Evolutionary conservation across 2,329 filamentous ascomycete species (phyloP), one percentile per base, ranked within the genome.

Genomic region (Dactylellina leptospora): DNA sequence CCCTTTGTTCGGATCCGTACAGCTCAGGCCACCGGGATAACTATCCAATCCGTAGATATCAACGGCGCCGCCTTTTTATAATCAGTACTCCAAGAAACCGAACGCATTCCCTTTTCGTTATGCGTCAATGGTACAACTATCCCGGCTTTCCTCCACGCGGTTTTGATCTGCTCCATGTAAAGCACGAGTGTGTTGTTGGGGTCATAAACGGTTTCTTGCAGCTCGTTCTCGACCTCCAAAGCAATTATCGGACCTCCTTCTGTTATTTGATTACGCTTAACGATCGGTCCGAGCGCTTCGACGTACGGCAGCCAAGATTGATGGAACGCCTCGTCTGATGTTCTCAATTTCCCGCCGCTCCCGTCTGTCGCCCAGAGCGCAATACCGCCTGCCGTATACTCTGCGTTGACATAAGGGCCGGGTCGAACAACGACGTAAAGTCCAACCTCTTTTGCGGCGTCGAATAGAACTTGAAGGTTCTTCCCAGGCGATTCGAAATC

Each of bases 31-130:
- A 10, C 33, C 33, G 2, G 33, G 33, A n/a, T 38, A 38, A 2
- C 3, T 4, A 38, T 38, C 33, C 33, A 38, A 11, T 84, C 82
- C 83, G 51, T 84, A 84, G 5, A 84, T 74, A 70, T 85, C 81
- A 20, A 85, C 83, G 2, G 83, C 80, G 3, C 84, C 84, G n/a
- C 84, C 84, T 86, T 79, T 38, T 84, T 74, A 75, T 85, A 86
- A 72, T 85, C 84, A 0, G 81, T 83, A 8, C 83, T 84, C 84
- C 84, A 86, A 16, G 82, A 84, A 69, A 81, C 75, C 1, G 78
- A 77, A 28, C 83, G 78, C 76, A 83, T 80, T 0, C 82, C 83
- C 66, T 84, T 84, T 64, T 85, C 83, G 53, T 85, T 85, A 72
- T 81, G 79, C 0, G 81, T 81, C 23, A 82, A 80, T 0, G 84